Evolutionary conservation across 495 filamentous ascomycete species (phyloP), one percentile per base, ranked within the genome.

Genomic region (Xylaria acuta): DNA sequence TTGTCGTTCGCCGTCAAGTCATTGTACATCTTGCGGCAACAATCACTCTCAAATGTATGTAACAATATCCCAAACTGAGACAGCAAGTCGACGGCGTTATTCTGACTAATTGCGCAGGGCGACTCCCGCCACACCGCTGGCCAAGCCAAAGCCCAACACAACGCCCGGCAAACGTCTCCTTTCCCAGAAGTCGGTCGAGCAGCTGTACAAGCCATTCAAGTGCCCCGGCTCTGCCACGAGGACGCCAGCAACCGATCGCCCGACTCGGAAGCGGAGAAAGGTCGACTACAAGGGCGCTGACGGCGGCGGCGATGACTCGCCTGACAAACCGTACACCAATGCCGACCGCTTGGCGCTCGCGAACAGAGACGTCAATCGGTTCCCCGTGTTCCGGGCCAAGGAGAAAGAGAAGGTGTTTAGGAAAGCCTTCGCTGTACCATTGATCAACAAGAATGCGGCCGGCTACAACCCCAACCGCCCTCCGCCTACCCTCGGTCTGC

Each of bases 231-330:
- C 92, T 11, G 92, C 93, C 8, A 91, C 87, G 0, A 84, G 89
- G 0, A 89, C 87, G 34, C 88, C 93, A 40, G 82, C 87, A n/a
- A 92, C 92, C 1, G 92, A 93, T 11, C 92, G 97, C 51, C 97
- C 97, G 3, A 84, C 90, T 18, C 87, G 96, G 47, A 99, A 99
- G 81, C 86, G 90, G 74, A 87, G 94, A 68, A 98, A 93, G 84
- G 88, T 99, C 62, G 93, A 93, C 76, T 99, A 99, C 82, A 88
- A 88, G 47, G 93, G 91, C 56, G 93, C 93, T 25, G 95, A 95
- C 79, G 93, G 89, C 45, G 85, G 84, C 20, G n/a, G 30, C 40
- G 87, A 86, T 18, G 92, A 93, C 72, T 87, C 89, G 36, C 87
- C 83, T 25, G 94, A 97, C 76, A 94, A 93, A 75, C 88, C 92